Evolutionary conservation across 139 green algal genomes (phyloP).

Genomic region (Picochlorum sp.): DNA sequence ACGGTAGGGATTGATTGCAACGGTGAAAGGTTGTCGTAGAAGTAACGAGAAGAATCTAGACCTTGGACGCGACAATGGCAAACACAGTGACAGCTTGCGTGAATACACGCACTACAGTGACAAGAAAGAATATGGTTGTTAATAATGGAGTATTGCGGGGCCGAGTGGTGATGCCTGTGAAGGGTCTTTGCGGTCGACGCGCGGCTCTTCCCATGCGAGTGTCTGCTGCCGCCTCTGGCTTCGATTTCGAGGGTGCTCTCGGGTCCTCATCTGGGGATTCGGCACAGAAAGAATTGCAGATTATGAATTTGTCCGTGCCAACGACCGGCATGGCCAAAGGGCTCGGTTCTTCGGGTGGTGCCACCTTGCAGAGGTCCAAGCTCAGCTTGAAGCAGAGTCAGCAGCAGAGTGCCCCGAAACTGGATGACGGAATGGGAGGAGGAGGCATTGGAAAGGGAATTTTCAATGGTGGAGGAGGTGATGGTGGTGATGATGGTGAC

Average conservation of each 20-base stretch:
- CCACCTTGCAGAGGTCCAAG: slow-evolving; percentile 47
- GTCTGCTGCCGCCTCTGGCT: neutral
- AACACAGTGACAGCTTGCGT: too few species aligned
- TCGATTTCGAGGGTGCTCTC: neutral
- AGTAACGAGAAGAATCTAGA: too few species aligned
- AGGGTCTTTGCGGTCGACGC: too few species aligned
- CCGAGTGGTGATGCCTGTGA: too few species aligned
- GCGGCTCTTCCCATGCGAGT: too few species aligned
- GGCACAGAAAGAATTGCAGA: neutral
- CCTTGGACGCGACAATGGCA: too few species aligned
- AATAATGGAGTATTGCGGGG: too few species aligned
- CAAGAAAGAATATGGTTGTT: too few species aligned
- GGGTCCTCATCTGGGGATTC: neutral
- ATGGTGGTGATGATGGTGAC: slow-evolving; percentile 78
- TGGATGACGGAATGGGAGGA: slow-evolving; percentile 74
- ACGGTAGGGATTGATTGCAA: too few species aligned
- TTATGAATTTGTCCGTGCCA: slow-evolving; percentile 22
- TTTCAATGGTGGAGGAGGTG: slow-evolving; percentile 81
- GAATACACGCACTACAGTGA: too few species aligned
- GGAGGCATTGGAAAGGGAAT: slow-evolving; percentile 77
- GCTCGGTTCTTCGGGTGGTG: slow-evolving; percentile 33
- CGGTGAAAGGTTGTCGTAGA: too few species aligned
- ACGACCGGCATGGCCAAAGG: slow-evolving; percentile 40
- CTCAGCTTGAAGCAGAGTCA: slow-evolving; percentile 41
- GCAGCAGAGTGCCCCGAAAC: slow-evolving; percentile 30